These are phyloP conservation scores for Jimgerdemannia flammicorona DNA, from an alignment of 192 early-diverging fungal species.

Conservation along the genomic window DNA sequence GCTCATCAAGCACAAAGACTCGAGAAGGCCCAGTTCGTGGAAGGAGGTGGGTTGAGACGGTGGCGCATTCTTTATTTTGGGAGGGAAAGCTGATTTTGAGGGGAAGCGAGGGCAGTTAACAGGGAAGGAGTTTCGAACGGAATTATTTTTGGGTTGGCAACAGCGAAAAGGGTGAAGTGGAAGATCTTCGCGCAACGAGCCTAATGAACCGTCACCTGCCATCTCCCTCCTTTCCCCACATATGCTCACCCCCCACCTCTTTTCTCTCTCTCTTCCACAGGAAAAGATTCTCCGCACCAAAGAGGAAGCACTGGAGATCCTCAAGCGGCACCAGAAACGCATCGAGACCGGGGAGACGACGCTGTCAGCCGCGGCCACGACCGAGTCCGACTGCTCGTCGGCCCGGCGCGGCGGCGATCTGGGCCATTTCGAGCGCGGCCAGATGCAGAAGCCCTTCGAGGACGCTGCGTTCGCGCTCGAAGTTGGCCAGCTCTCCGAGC, in stretches of 20 bases:
- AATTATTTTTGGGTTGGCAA: too few relatives aligned
- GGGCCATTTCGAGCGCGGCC: conserved; percentile 78
- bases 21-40: conserved; percentile 88
- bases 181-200: too few relatives aligned
- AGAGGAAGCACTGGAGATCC: conserved; percentile 77
- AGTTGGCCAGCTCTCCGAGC: conserved; percentile 78
- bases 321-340: conserved; percentile 58
- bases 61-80: neutral
- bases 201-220: too few relatives aligned
- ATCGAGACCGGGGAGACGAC: conserved; percentile 60
- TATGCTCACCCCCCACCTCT: neutral
- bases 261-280: conserved; percentile 27
- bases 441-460: conserved; percentile 94
- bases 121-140: neutral
- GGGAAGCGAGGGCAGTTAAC: neutral
- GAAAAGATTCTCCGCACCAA: conserved; percentile 86
- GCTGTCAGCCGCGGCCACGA: conserved; percentile 70
- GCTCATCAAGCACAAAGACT: conserved; percentile 85
- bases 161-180: too few relatives aligned
- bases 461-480: conserved; percentile 79
- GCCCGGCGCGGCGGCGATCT: conserved; percentile 88
- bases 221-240: neutral
- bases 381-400: conserved; percentile 89
- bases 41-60: conserved; percentile 53
- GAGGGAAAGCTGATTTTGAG: too few relatives aligned